Base-by-base conservation (phyloP, 2,329 filamentous ascomycete genomes). In the Chrysoporthe deuterocubensis region DNA sequence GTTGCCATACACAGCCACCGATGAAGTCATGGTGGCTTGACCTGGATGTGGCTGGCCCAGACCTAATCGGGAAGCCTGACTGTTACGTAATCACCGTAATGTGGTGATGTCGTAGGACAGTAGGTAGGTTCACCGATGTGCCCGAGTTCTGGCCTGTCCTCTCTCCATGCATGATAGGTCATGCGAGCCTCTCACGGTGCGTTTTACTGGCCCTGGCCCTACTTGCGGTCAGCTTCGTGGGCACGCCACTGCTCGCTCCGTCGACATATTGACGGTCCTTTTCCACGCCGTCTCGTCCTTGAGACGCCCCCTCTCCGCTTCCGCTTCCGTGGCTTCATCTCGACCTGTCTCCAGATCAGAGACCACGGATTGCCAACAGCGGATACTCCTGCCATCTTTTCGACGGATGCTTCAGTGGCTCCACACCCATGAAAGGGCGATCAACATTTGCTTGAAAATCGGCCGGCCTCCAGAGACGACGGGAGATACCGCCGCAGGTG, bases 1-100 rank as follows among this genome's bases (percentile, higher is more conserved):
- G 26, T 54, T 26, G 50, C 32, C 14, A 18, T 21, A 6, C 11
- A 32, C 56, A 61, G 59, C 59, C 59, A 46, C 43, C 14, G 59
- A 61, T 48, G 59, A 61, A 16, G 43, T 32, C 32, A 61, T 61
- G 3, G 59, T 37, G 59, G 59, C 59, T 34, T 14, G 7, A 40
- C 21, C 43, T 26, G 21, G 50, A 21, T 48, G 21, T 61, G 59
- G 42, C 59, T 61, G 21, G 59, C n/a, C 1, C 13, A 32, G 14
- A 3, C 50, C 50, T 2, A 14, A 34, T 34, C 7, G 16, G 50
- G 50, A 7, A 54, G 21, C n/a, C 18, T 8, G 9, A 7, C 44
- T 9, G 6, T 3, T 18, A 48, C 44, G 26, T 26, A 26, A 26
- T 26, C 26, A 26, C 26, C 26, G 26, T 26, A 26, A 26, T 26